These are phyloP conservation scores for Mastigamoeba balamuthi DNA, from an alignment of 78 protist species.

Conservation along the genomic window DNA sequence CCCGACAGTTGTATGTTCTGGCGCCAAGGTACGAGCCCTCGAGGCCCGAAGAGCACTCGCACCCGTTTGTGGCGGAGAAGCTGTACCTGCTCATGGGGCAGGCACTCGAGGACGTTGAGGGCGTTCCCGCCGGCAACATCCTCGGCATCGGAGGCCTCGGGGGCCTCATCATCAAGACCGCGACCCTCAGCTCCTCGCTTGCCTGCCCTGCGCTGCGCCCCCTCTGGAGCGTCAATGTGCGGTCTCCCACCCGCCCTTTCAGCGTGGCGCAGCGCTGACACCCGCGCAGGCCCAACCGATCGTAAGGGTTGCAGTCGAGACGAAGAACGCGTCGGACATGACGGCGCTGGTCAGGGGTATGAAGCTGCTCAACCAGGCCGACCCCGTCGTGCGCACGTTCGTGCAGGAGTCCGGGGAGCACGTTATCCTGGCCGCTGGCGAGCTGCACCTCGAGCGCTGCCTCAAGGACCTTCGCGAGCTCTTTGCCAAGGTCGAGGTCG, in stretches of 20 bases:
- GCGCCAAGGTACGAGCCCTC: conserved; percentile 10
- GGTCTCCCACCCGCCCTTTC: background rate
- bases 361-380: conserved; percentile 77
- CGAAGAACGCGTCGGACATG: conserved; percentile 44
- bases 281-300: conserved; percentile 45
- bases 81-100: conserved; percentile 86
- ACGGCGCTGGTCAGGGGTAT: conserved; percentile 62
- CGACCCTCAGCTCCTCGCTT: conserved; percentile 50
- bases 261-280: background rate
- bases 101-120: conserved; percentile 48
- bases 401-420: conserved; percentile 83
- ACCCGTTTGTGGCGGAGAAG: conserved; percentile 3
- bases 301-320: conserved; percentile 84
- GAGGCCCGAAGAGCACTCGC: conserved; percentile 26
- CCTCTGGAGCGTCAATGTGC: background rate
- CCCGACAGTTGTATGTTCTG: background rate
- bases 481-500: conserved; percentile 57
- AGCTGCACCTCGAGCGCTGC: conserved; percentile 87
- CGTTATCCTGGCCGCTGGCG: conserved; percentile 80
- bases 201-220: conserved; percentile 32
- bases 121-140: conserved; percentile 77
- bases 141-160: conserved; percentile 87
- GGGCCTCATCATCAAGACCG: conserved; percentile 47
- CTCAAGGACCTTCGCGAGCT: conserved; percentile 69
- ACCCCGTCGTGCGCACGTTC: conserved; percentile 73